A percentile compares a stretch with the other conserved stretches of the same genome.
Evolutionary conservation across 371 early-diverging fungal species (phyloP).

Genomic region (Rhizopus delemar): DNA sequence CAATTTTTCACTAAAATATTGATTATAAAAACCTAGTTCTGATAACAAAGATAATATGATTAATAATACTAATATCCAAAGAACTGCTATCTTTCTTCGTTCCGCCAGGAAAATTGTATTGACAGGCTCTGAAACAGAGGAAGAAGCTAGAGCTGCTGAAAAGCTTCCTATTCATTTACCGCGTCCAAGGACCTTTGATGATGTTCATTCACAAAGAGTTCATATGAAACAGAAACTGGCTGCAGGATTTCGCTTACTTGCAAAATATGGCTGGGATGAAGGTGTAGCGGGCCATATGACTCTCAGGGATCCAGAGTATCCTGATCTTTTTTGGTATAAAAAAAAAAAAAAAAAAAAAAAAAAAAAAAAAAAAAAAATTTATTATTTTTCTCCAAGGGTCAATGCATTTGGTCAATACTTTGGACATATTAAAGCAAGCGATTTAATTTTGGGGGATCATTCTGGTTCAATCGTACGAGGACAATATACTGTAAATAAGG

Average conservation of each 20-base stretch:
- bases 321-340: conserved; percentile 56
- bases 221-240: conserved; percentile 62
- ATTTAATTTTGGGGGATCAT: conserved; percentile 58
- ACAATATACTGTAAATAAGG: conserved; percentile 52
- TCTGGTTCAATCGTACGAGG: conserved; percentile 56
- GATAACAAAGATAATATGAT: neutral
- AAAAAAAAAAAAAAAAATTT: neutral
- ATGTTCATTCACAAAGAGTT: conserved; percentile 51
- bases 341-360: neutral
- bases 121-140: conserved; percentile 49
- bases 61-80: neutral
- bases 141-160: conserved; percentile 47
- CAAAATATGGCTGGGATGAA: conserved; percentile 61
- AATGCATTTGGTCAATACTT: conserved; percentile 60
- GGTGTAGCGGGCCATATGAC: conserved; percentile 64
- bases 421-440: conserved; percentile 56
- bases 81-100: conserved; percentile 20
- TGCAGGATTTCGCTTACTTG: conserved; percentile 59
- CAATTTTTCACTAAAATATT: no score
- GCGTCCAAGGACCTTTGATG: conserved; percentile 35
- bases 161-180: conserved; percentile 42
- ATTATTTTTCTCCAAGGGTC: conserved; percentile 28
- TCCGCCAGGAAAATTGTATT: conserved; percentile 41
- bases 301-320: conserved; percentile 61
- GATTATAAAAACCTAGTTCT: no score